Percentiles rank a stretch among this genome's conserved stretches.
Conservation (phyloP, 1,139 yeast genomes). For the Zygotorulaspora mrakii region DNA sequence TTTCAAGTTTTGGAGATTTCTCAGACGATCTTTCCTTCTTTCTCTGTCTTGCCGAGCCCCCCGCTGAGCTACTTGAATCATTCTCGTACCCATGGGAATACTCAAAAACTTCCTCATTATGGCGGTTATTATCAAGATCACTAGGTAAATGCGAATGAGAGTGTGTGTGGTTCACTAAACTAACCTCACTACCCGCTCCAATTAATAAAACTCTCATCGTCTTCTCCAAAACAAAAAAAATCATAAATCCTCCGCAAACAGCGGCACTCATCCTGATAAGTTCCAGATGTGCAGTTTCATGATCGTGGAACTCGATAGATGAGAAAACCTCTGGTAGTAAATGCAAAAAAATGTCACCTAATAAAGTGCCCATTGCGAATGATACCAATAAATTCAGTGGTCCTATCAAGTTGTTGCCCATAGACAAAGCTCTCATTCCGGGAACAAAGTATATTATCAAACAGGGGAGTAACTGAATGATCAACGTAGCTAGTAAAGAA, state of each 20-base stretch:
- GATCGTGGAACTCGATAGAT: slow-evolving; percentile 2
- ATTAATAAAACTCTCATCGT: slow-evolving; percentile 48
- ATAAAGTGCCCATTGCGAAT: slow-evolving; percentile 66
- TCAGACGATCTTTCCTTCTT: slow-evolving; percentile 9
- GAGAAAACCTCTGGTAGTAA: slow-evolving; percentile 50
- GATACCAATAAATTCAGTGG: slow-evolving; percentile 50
- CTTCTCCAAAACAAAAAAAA: slow-evolving; percentile 57
- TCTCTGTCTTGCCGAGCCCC: slow-evolving; percentile 4
- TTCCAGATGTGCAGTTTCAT: slow-evolving; percentile 20
- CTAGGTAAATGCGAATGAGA: slow-evolving; percentile 18
- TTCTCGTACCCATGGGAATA: background rate
- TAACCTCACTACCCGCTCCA: slow-evolving; percentile 37
- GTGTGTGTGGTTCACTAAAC: slow-evolving; percentile 42
- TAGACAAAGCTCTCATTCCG: slow-evolving; percentile 23
- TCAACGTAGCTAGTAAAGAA: slow-evolving; percentile 56
- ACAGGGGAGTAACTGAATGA: slow-evolving; percentile 62
- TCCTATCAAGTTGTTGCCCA: background rate
- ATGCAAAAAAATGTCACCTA: slow-evolving; percentile 67
- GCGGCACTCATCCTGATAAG: slow-evolving; percentile 43
- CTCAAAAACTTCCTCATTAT: background rate
- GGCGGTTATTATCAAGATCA: background rate
- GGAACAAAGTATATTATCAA: slow-evolving; percentile 52
- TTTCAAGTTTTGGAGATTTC: background rate
- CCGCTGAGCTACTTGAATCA: slow-evolving; percentile 1
- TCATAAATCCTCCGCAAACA: slow-evolving; percentile 53